Evolutionary conservation across 202 grass and related monocot genomes (phyloP).

Genomic region (Eragrostis tef): DNA sequence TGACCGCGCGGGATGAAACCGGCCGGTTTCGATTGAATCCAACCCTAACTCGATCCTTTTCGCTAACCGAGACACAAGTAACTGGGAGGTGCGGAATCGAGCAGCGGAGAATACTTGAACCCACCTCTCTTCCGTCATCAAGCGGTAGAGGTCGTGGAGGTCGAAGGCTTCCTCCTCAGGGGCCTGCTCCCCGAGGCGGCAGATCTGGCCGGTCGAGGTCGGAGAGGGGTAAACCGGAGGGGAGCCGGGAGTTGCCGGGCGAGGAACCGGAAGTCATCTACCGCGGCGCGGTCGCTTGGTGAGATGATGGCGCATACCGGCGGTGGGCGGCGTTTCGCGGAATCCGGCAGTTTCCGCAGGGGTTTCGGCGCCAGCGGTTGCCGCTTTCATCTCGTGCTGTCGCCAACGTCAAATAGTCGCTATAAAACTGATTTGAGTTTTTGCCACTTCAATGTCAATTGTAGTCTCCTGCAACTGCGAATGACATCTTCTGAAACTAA

Average conservation of each 20-base stretch:
- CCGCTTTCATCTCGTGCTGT: neutral
- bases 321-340: slow-evolving; percentile 6
- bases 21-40: slow-evolving; percentile 23
- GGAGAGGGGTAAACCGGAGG: slow-evolving; percentile 19
- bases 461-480: too few species aligned
- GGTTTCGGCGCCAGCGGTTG: neutral
- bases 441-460: neutral
- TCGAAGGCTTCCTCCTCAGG: slow-evolving; percentile 13
- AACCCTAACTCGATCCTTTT: neutral
- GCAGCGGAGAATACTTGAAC: neutral
- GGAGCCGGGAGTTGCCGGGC: neutral
- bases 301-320: neutral
- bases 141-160: neutral
- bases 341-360: slow-evolving; percentile 31
- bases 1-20: slow-evolving; percentile 5
- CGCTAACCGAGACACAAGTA: neutral
- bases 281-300: neutral
- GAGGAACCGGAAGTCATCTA: slow-evolving; percentile 44
- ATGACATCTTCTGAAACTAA: too few species aligned
- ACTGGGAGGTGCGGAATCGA: neutral
- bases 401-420: neutral
- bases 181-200: slow-evolving; percentile 29
- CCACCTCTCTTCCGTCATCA: slow-evolving; percentile 32
- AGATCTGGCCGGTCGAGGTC: slow-evolving; percentile 41
- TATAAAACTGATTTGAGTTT: neutral